Conservation (phyloP, 2,329 filamentous ascomycete genomes). For the Cladophialophora carrionii region DNA sequence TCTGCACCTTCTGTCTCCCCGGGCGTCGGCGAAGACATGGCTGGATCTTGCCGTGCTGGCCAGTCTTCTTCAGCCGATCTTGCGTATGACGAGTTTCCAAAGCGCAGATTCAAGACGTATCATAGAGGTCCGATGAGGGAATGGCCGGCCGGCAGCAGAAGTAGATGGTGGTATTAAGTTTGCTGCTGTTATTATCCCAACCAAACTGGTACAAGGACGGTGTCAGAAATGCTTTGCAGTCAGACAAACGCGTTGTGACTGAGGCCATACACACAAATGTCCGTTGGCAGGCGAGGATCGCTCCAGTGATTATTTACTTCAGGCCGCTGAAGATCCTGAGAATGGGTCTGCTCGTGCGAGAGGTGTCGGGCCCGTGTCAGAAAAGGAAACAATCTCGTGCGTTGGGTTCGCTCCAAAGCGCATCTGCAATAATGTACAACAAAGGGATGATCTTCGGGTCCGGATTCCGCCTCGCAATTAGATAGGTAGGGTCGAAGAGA, state of each 20-base stretch:
- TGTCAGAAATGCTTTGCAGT: conserved; percentile 7
- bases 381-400: conserved; percentile 2
- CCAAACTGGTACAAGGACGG: conserved; percentile 7
- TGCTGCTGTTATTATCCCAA: conserved; percentile 12
- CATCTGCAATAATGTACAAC: conserved; percentile 15
- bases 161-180: conserved; percentile 16
- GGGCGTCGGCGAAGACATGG: conserved; percentile 22
- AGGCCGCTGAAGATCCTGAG: not conserved
- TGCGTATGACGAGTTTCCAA: not conserved
- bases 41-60: not conserved
- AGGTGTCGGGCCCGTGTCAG: conserved; percentile 1
- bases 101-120: conserved; percentile 4
- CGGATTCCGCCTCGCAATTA: conserved; percentile 14
- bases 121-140: not conserved
- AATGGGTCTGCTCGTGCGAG: not conserved
- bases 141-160: conserved; percentile 18
- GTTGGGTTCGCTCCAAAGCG: conserved; percentile 1
- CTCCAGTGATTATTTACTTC: not conserved
- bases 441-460: conserved; percentile 11
- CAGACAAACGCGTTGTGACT: conserved; percentile 8
- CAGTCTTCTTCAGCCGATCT: conserved; percentile 14
- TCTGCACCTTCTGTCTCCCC: conserved; percentile 20
- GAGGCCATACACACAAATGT: conserved; percentile 6
- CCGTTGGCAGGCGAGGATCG: conserved; percentile 7
- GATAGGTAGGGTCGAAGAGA: conserved; percentile 2